Evolutionary conservation across 805 yeast species (phyloP), one percentile per base, ranked within the genome.

Genomic region (Starmera pachycereana): DNA sequence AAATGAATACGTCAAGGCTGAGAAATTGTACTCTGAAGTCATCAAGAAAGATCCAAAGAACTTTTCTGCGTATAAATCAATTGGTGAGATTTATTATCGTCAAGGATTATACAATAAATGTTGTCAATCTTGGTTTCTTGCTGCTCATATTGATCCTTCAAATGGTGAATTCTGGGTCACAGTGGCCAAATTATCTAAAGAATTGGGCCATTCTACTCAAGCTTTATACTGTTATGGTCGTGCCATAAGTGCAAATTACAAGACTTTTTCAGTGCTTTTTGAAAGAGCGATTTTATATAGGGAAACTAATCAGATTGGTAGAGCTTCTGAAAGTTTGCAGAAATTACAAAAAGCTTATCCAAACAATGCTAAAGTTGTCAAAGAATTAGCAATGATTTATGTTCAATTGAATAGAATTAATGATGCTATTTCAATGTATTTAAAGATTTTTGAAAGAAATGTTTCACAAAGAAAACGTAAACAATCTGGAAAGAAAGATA

Each of bases 1-100:
- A 28, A 70, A 71, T 37, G 81, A 82, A 50, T 68, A 73, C 14
- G 73, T 69, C 28, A 67, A 62, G 1, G 90, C 94, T 0, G 71
- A 74, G 48, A 61, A 71, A 38, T 54, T 71, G 37, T 89, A 72
- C 58, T 63, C 68, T 48, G 85, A 76, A 44, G 94, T 87, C 11
- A 78, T 90, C 44, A 77, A 79, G 49, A 68, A 78, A 40, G 96
- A 88, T 53, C 80, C 85, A 12, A 74, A 74, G 47, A 82, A 84
- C 55, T 81, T 76, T 57, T 76, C 83, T 35, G 96, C 96, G 0
- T 89, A 89, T 65, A 81, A 83, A 51, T 83, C 94, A 0, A 62
- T 88, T 35, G 97, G 96, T 36, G 95, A 85, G 52, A 83, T 90
- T 36, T 81, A 83, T 47, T 70, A 76, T 41, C 64, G 72, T 39